Percentiles rank a stretch among this genome's conserved stretches.
These are phyloP conservation scores for Osmanthus fragrans DNA, from an alignment of 257 asterid genomes.

Conservation along the genomic window DNA sequence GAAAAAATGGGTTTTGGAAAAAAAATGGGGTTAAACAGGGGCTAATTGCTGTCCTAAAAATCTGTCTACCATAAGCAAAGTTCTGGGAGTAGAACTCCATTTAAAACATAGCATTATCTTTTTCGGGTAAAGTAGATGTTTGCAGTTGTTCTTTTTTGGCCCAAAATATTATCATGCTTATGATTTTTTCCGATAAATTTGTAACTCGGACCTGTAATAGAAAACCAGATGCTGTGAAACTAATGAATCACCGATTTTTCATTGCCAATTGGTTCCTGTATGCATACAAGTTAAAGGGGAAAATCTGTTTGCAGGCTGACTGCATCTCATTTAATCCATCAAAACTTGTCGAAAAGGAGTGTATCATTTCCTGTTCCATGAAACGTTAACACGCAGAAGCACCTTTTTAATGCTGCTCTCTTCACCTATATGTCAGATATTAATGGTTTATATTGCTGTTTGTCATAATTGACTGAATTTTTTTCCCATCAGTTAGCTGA, in stretches of 20 bases:
- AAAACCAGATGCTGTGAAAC: constrained; percentile 6
- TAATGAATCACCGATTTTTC: not conserved
- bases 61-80: not conserved
- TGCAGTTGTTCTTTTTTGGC: not conserved
- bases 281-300: constrained; percentile 1
- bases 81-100: constrained; percentile 8
- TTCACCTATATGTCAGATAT: constrained; percentile 16
- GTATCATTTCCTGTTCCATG: not conserved
- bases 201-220: not conserved
- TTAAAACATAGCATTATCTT: not conserved
- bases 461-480: constrained; percentile 17
- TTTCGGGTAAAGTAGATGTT: not conserved
- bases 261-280: not conserved
- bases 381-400: not conserved
- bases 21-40: no score
- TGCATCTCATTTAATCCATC: not conserved
- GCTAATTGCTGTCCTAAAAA: constrained; percentile 1
- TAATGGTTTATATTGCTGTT: constrained; percentile 14
- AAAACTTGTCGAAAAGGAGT: not conserved
- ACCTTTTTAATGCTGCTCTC: constrained; percentile 1
- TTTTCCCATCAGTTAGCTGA: constrained; percentile 66
- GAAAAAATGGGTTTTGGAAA: no score
- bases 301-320: not conserved
- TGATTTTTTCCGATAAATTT: constrained; percentile 11
- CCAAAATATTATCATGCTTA: not conserved